Base-by-base conservation (phyloP, 495 filamentous ascomycete species). In the Tuber borchii region DNA sequence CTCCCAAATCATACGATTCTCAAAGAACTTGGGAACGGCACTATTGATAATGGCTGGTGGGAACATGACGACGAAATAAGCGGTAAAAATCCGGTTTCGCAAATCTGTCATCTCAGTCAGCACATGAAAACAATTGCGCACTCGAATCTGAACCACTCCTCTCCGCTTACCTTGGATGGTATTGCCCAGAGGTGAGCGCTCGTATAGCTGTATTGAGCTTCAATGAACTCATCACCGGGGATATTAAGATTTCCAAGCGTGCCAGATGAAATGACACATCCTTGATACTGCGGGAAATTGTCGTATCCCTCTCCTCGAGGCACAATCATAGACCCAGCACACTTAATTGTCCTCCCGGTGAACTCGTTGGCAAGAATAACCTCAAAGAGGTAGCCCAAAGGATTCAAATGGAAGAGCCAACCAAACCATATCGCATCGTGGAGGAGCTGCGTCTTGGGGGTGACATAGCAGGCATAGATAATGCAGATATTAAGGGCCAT, bases 21-120 rank as follows among this genome's bases (percentile, higher is more conserved):
- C 84, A 83, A 90, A 93, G 86, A 95, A 96, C 79, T 91, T 93
- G 61, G 93, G 92, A 4, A 93, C 87, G 17, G 94, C 87, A 44
- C 85, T 88, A 84, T 95, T 95, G 79, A 92, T 85, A 37, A 91
- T 85, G 68, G 90, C 91, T 0, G 92, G 89, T 0, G 92, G 90
- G 76, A 95, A 88, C 61, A 92, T 87, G 72, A 94, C 85, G 79
- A 95, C 90, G 48, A 93, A 76, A 86, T 94, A 95, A 73, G 83
- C 81, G 0, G 90, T 90, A 87, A 95, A 94, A 87, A 96, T 90
- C 77, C 91, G 88, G 83, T 93, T 89, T 84, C 95, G 91, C 85
- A 97, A 89, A 77, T 92, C 91, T 46, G 87, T 85, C 7, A 61
- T 9, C n/a, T 26, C 20, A 22, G 10, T 51, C 0, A 51, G 46